Evolutionary conservation across 1,139 yeast genomes (phyloP).

Genomic region (Yamadazyma aaseri): DNA sequence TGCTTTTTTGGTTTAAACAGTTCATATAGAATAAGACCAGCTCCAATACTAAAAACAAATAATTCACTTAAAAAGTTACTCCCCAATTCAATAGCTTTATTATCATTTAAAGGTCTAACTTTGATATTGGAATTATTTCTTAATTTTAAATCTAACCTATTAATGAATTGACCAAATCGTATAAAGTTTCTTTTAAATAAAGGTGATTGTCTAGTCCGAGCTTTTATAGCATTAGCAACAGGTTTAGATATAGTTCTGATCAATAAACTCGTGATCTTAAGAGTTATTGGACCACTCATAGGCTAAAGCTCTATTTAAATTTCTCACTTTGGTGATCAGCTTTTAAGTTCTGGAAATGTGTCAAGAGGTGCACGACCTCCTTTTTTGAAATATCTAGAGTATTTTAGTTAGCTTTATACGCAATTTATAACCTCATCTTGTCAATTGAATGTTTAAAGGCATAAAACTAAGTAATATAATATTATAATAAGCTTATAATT

Average conservation of each 20-base stretch:
- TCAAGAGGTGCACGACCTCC: constrained; percentile 1
- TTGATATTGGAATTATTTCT: constrained; percentile 61
- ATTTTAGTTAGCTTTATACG: too few species aligned
- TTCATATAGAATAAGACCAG: constrained; percentile 74
- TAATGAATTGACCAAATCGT: constrained; percentile 69
- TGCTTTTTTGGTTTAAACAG: constrained; percentile 59
- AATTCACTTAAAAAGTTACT: constrained; percentile 77
- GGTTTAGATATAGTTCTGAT: constrained; percentile 83
- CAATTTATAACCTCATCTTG: too few species aligned
- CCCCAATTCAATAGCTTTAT: constrained; percentile 80
- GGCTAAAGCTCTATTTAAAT: not conserved
- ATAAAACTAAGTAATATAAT: too few species aligned
- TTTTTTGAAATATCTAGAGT: too few species aligned
- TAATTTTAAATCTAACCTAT: constrained; percentile 67
- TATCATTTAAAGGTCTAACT: constrained; percentile 79
- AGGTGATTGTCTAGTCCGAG: constrained; percentile 77
- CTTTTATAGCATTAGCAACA: constrained; percentile 67
- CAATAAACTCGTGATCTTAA: constrained; percentile 72
- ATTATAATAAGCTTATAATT: too few species aligned
- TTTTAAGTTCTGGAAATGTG: not conserved
- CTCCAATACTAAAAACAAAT: constrained; percentile 78
- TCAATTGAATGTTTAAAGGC: too few species aligned
- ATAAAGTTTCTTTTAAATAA: constrained; percentile 63
- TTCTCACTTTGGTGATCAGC: too few species aligned
- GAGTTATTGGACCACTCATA: constrained; percentile 57